These are phyloP conservation scores for Cercospora janseana DNA, from an alignment of 2,329 filamentous ascomycete genomes.

Conservation along the genomic window DNA sequence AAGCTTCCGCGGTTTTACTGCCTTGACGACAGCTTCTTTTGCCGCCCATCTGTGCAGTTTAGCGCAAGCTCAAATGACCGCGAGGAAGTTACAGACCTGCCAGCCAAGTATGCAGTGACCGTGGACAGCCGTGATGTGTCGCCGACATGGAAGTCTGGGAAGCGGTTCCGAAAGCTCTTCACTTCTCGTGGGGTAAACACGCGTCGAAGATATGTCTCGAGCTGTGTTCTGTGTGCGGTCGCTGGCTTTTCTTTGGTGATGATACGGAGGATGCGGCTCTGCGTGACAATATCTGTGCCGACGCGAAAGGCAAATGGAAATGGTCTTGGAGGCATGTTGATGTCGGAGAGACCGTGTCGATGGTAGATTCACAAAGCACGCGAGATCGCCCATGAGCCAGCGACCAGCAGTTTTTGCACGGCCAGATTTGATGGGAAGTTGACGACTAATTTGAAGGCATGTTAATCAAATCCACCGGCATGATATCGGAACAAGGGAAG, in stretches of 20 bases:
- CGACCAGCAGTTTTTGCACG: too few species aligned
- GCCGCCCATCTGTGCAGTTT: conserved; percentile 44
- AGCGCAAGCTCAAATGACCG: neutral
- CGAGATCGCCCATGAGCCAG: too few species aligned
- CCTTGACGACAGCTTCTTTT: conserved; percentile 53
- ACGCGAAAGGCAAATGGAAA: conserved; percentile 68
- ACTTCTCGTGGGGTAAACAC: conserved; percentile 32
- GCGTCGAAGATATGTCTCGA: conserved; percentile 26
- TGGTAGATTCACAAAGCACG: too few species aligned
- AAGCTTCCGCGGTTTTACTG: conserved; percentile 34
- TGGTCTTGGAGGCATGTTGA: conserved; percentile 44
- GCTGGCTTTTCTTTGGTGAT: conserved; percentile 42
- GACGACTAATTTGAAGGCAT: too few species aligned
- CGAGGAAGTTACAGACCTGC: conserved; percentile 23
- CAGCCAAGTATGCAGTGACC: conserved; percentile 21
- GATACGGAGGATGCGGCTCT: conserved; percentile 60
- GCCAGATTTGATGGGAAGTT: too few species aligned
- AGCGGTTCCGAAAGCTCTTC: conserved; percentile 22
- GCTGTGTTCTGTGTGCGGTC: conserved; percentile 20
- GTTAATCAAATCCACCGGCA: too few species aligned
- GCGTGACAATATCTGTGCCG: conserved; percentile 75
- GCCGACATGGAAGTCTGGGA: neutral
- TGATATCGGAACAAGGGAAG: too few species aligned
- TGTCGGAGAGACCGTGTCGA: neutral
- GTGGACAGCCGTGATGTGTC: neutral